A percentile compares a stretch with the other conserved stretches of the same genome.
These are phyloP conservation scores for Spathaspora boniae DNA, from an alignment of 805 yeast species.

Conservation along the genomic window DNA sequence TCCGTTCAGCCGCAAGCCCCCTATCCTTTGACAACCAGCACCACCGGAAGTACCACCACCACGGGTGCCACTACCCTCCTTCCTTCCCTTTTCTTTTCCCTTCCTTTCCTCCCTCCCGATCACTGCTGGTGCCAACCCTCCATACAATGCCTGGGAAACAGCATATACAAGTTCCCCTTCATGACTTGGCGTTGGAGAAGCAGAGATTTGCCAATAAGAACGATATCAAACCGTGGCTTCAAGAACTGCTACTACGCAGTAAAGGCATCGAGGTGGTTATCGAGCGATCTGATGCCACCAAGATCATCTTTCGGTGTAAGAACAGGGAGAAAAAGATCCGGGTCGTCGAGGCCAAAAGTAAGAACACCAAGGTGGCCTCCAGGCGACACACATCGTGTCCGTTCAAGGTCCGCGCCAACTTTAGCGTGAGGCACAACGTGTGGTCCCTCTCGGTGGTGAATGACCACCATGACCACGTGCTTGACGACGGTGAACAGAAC, in stretches of 20 bases:
- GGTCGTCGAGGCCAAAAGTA: slow-evolving; percentile 13
- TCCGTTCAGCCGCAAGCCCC: too few relatives aligned
- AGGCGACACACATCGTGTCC: slow-evolving; percentile 47
- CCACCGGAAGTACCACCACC: too few relatives aligned
- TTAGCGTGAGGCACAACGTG: slow-evolving; percentile 44
- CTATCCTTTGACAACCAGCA: too few relatives aligned
- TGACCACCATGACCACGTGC: slow-evolving; percentile 54
- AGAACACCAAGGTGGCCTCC: slow-evolving; percentile 11
- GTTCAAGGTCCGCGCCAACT: slow-evolving; percentile 63
- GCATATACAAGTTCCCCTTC: slow-evolving; percentile 20
- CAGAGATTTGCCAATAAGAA: slow-evolving; percentile 33
- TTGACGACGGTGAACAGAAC: too few relatives aligned
- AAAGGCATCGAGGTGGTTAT: slow-evolving; percentile 56
- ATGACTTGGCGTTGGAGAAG: slow-evolving; percentile 19
- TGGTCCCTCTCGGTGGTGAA: slow-evolving; percentile 64
- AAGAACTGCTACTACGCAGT: slow-evolving; percentile 37
- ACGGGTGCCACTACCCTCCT: too few relatives aligned
- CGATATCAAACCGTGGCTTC: slow-evolving; percentile 63
- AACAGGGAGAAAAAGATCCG: slow-evolving; percentile 20
- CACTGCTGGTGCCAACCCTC: slow-evolving; percentile 1
- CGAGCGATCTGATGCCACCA: slow-evolving; percentile 58
- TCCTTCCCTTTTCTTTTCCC: too few relatives aligned
- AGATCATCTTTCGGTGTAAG: slow-evolving; percentile 62
- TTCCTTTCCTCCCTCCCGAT: too few relatives aligned
- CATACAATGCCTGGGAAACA: too few relatives aligned